Evolutionary conservation across 768 basidiomycete species (phyloP).

Genomic region (Mycena chlorophos): DNA sequence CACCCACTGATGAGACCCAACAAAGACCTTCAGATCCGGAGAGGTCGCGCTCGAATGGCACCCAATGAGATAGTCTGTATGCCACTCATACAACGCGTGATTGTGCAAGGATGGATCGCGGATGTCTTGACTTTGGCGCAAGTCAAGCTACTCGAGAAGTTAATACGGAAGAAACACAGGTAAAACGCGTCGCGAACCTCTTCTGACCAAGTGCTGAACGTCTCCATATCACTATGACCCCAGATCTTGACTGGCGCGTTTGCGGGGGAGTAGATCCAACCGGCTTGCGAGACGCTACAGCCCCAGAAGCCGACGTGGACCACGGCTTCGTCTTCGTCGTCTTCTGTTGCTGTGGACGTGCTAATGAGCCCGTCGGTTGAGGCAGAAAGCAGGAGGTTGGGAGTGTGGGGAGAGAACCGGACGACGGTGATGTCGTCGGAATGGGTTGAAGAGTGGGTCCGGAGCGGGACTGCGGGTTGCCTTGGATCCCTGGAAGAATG

Average conservation of each 20-base stretch:
- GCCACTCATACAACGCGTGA: constrained; percentile 56
- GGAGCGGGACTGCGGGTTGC: constrained; percentile 66
- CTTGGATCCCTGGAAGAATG: constrained; percentile 71
- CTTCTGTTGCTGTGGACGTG: constrained; percentile 67
- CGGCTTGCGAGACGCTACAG: constrained; percentile 75
- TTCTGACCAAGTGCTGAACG: constrained; percentile 78
- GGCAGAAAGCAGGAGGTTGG: constrained; percentile 66
- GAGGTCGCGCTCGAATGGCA: constrained; percentile 40
- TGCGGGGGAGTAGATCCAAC: constrained; percentile 51
- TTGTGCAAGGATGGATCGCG: constrained; percentile 63
- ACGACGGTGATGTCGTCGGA: constrained; percentile 90
- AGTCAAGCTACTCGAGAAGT: constrained; percentile 52
- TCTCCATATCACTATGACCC: constrained; percentile 95
- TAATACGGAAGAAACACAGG: background rate
- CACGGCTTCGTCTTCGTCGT: constrained; percentile 86
- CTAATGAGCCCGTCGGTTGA: constrained; percentile 85
- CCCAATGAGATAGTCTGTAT: constrained; percentile 75
- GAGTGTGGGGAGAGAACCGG: constrained; percentile 48
- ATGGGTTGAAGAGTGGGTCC: constrained; percentile 82
- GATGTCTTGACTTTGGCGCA: constrained; percentile 57
- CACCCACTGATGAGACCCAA: constrained; percentile 73
- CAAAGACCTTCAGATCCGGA: constrained; percentile 54
- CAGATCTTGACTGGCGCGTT: constrained; percentile 52
- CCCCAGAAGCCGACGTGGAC: constrained; percentile 85
- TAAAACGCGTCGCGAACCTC: constrained; percentile 48